Evolutionary conservation across 352 stramenopile genomes (phyloP).

Genomic region (Pythium apleroticum): DNA sequence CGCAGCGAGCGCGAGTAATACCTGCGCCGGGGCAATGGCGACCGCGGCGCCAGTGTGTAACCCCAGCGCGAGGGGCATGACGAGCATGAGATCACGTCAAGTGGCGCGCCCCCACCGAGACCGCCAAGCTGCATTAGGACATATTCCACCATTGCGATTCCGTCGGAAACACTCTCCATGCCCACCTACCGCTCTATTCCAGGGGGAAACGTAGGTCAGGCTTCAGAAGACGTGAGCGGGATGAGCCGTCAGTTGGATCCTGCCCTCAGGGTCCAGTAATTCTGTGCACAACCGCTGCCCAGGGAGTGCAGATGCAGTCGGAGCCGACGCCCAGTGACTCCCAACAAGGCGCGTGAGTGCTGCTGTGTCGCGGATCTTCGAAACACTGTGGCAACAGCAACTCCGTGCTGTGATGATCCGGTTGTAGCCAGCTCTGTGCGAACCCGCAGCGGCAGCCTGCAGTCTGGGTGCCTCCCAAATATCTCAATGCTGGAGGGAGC

Average conservation of each 20-base stretch:
- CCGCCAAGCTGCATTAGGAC: constrained; percentile 5
- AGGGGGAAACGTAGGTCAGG: too few species aligned
- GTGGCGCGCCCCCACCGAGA: neutral
- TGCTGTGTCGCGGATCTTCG: constrained; percentile 7
- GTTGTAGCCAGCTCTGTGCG: neutral
- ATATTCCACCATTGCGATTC: neutral
- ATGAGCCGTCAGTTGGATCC: too few species aligned
- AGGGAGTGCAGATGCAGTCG: neutral
- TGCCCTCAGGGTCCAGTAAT: neutral
- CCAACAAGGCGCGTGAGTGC: neutral
- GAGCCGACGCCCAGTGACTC: neutral
- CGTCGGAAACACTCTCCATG: neutral
- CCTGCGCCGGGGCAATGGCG: neutral
- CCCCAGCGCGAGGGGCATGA: neutral
- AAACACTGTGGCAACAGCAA: neutral
- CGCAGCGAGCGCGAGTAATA: constrained; percentile 6
- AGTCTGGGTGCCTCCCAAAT: neutral
- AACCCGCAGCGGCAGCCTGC: neutral
- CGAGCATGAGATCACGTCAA: neutral
- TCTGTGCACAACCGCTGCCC: neutral
- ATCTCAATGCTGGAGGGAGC: constrained; percentile 3
- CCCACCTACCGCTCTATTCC: too few species aligned
- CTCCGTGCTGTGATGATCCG: neutral
- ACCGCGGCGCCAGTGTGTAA: neutral
- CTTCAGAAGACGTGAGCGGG: too few species aligned